Percentiles rank a stretch among this genome's conserved stretches.
Evolutionary conservation across 164 flowering plant genomes (phyloP).

Genomic region (Vitis rotundifolia): DNA sequence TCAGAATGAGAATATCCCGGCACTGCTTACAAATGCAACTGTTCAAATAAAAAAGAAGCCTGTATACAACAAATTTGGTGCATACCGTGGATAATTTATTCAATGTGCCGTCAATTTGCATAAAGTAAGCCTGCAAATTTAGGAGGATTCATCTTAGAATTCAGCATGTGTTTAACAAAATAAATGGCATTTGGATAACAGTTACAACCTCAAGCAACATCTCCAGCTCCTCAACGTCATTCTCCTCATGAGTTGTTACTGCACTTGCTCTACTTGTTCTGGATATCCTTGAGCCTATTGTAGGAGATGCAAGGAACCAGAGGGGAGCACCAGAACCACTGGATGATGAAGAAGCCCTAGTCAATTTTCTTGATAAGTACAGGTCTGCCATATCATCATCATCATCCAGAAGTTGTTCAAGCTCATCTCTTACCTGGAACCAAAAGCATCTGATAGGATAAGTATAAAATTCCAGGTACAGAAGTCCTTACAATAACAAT

Average conservation of each 20-base stretch:
- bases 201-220: constrained; percentile 85
- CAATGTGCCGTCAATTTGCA: constrained; percentile 94
- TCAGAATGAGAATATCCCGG: no score
- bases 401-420: constrained; percentile 93
- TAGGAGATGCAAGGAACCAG: constrained; percentile 79
- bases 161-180: constrained; percentile 2
- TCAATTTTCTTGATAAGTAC: constrained; percentile 78
- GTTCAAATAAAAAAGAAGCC: no score
- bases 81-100: constrained; percentile 94
- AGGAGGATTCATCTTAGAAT: no score
- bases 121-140: constrained; percentile 86
- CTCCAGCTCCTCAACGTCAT: constrained; percentile 95
- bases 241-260: constrained; percentile 67
- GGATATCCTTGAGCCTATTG: constrained; percentile 71
- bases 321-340: constrained; percentile 62
- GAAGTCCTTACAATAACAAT: no score
- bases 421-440: constrained; percentile 88
- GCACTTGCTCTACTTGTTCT: constrained; percentile 81
- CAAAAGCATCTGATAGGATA: no score
- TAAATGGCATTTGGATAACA: constrained; percentile 2
- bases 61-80: background rate
- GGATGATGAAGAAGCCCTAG: constrained; percentile 62
- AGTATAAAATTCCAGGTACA: no score
- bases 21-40: no score
- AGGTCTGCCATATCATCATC: constrained; percentile 99